Evolutionary conservation across 2,329 filamentous ascomycete species (phyloP).

Genomic region (Chaetomium sp.): DNA sequence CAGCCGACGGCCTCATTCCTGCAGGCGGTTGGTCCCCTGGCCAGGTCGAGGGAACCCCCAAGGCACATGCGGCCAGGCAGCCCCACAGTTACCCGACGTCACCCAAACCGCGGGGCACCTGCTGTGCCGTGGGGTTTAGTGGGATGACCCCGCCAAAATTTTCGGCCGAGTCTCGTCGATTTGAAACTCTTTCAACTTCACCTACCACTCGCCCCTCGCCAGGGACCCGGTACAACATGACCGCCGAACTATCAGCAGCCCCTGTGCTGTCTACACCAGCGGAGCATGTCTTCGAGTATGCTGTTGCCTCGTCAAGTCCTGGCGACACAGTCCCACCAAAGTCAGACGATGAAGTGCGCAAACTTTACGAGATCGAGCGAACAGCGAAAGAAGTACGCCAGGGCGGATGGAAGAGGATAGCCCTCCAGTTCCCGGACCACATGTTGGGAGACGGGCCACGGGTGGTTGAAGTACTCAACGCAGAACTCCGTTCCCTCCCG

Average conservation of each 20-base stretch:
- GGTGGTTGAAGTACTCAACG: constrained; percentile 60
- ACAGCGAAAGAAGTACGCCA: constrained; percentile 70
- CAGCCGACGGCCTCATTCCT: not conserved
- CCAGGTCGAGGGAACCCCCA: too few species aligned
- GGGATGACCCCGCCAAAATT: constrained; percentile 14
- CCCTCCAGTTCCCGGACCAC: constrained; percentile 90
- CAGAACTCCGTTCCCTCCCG: constrained; percentile 27
- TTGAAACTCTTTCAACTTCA: not conserved
- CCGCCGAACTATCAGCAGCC: constrained; percentile 42
- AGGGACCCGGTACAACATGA: constrained; percentile 30
- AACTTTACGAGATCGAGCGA: constrained; percentile 78
- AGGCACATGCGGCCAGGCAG: not conserved
- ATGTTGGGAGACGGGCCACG: constrained; percentile 83
- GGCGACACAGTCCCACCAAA: constrained; percentile 28
- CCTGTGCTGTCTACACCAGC: constrained; percentile 60
- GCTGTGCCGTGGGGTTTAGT: not conserved
- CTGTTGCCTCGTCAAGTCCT: constrained; percentile 23
- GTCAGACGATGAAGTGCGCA: constrained; percentile 61
- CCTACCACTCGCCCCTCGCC: not conserved
- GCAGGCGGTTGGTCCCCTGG: not conserved
- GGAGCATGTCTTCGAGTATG: constrained; percentile 51
- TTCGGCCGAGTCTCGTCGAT: constrained; percentile 5
- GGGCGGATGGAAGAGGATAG: constrained; percentile 68
- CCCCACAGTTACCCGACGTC: constrained; percentile 12
- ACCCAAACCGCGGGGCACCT: constrained; percentile 14